These are phyloP conservation scores for Quercus agrifolia DNA, from an alignment of 306 rosid species.

Conservation along the genomic window DNA sequence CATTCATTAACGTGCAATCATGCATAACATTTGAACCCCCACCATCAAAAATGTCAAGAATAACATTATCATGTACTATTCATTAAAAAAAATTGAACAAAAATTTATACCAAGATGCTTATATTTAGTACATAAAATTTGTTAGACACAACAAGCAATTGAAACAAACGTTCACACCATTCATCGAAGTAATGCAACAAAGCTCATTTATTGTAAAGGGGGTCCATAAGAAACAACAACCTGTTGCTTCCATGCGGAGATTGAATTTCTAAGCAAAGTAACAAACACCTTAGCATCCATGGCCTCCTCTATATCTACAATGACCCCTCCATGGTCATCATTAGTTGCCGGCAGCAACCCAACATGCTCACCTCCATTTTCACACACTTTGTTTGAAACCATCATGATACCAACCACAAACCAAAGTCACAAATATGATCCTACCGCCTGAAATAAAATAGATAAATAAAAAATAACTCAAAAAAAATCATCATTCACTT, in stretches of 20 bases:
- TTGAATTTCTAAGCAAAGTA: neutral
- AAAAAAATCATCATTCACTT: neutral
- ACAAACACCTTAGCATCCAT: neutral
- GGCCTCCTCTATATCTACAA: conserved; percentile 9
- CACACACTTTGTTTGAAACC: neutral
- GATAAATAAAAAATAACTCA: neutral
- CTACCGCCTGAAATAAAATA: neutral
- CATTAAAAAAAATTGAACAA: no score
- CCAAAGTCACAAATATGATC: neutral
- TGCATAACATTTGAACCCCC: no score
- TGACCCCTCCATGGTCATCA: conserved; percentile 2
- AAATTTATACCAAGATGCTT: no score
- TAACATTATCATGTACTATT: no score
- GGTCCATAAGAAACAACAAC: neutral
- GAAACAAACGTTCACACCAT: neutral
- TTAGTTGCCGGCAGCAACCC: neutral
- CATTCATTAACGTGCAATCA: no score
- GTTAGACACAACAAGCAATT: neutral
- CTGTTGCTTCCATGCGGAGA: conserved; percentile 9
- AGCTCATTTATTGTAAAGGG: neutral
- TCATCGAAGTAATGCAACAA: neutral
- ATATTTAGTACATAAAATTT: neutral
- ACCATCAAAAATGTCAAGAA: no score
- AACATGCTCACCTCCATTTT: neutral
- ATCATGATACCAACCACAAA: neutral